Base-by-base conservation (phyloP, 495 filamentous ascomycete species). In the Immersiella caudata region DNA sequence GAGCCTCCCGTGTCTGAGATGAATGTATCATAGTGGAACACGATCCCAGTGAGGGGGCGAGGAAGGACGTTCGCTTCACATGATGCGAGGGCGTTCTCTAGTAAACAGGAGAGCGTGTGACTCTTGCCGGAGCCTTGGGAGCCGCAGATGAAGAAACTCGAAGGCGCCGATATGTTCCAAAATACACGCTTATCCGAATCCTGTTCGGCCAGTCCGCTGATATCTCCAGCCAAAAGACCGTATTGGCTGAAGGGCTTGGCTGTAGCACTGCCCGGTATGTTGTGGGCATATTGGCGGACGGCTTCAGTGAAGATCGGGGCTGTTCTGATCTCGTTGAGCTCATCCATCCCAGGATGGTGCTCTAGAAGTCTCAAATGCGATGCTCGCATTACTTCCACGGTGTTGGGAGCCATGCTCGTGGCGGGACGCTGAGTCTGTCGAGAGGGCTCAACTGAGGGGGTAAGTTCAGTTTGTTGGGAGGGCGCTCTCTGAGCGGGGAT, bases 81-180 rank as follows among this genome's bases (percentile, higher is more conserved):
- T 2, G 64, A 55, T 1, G 85, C 76, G 0, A 91, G 78, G 35
- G 83, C 87, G 64, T 87, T 88, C 72, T 93, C 90, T 6, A 93
- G 79, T 25, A 94, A 77, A 71, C 89, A 92, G 0, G 89, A 86
- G 16, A 92, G 74, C 0, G 89, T 91, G 70, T 93, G 89, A 52
- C 86, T 89, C 79, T 93, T 94, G 1, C 91, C 91, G 55, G 87
- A 89, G 0, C 90, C 91, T 73, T 93, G 91, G 56, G 84, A 85
- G 6, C 91, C 91, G 67, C 91, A 94, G 56, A 94, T 90, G 74
- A 93, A 93, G 0, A 84, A 82, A 40, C 87, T 90, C 7, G 85
- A 90, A 0, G 91, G 90, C 0, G 85, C 79, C 8, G 88, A 82
- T 3, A 89, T 82, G 71, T 94, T 94, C 72, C 89, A 83, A 55